Conservation (phyloP, 1,284 basidiomycete genomes). For the Ganoderma lingzhi region DNA sequence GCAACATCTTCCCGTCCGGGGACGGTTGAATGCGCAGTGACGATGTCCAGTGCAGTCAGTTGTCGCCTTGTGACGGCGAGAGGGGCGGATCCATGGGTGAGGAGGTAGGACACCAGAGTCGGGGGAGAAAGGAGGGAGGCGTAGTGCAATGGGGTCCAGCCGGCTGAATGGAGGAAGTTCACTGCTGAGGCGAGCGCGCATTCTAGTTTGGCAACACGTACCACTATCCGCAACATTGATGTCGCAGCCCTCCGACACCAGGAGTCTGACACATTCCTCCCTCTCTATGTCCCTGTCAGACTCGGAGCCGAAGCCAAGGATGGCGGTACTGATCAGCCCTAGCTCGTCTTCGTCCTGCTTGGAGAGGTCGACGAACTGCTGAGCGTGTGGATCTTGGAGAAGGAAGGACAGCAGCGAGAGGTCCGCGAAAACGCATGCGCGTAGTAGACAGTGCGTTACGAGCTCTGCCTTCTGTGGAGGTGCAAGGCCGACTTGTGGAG, state of each 20-base stretch:
- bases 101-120: constrained; percentile 90
- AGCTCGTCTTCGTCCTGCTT: constrained; percentile 86
- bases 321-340: constrained; percentile 80
- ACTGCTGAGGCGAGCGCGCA: constrained; percentile 4
- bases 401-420: constrained; percentile 74
- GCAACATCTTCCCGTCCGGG: constrained; percentile 85
- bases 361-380: constrained; percentile 71
- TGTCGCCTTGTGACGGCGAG: constrained; percentile 78
- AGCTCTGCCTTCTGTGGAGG: constrained; percentile 73
- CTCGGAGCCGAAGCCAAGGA: constrained; percentile 85
- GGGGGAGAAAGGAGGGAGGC: constrained; percentile 90
- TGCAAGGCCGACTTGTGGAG: constrained; percentile 69
- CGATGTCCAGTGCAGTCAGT: constrained; percentile 86
- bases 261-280: constrained; percentile 86
- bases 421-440: constrained; percentile 81
- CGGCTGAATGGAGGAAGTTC: constrained; percentile 55
- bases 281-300: constrained; percentile 84
- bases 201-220: constrained; percentile 44
- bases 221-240: constrained; percentile 70
- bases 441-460: constrained; percentile 72
- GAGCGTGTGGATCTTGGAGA: constrained; percentile 74
- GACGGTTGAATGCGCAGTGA: constrained; percentile 80
- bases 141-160: constrained; percentile 97
- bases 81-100: constrained; percentile 90
- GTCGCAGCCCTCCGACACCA: constrained; percentile 84